A percentile compares a stretch with the other conserved stretches of the same genome.
These are phyloP conservation scores for Globisporangium rhizosaccharum DNA, from an alignment of 352 stramenopile genomes.

Conservation along the genomic window DNA sequence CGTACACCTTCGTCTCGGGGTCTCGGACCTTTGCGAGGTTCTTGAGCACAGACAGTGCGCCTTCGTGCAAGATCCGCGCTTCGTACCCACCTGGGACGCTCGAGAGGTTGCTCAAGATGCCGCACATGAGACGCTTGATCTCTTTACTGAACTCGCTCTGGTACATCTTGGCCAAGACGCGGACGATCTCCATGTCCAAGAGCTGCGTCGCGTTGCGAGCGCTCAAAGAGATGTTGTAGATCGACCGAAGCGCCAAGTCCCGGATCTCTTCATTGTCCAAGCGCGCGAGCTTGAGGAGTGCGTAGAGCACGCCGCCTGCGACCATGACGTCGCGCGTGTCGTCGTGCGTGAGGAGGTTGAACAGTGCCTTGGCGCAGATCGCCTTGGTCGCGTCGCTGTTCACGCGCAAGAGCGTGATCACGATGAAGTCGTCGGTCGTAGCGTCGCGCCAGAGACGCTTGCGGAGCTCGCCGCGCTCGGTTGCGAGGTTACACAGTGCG, in stretches of 20 bases:
- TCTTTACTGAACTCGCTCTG: slow-evolving; percentile 62
- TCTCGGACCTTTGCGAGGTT: slow-evolving; percentile 68
- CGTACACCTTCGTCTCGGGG: slow-evolving; percentile 80
- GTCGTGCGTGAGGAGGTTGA: slow-evolving; percentile 82
- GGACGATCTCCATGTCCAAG: slow-evolving; percentile 79
- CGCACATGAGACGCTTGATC: slow-evolving; percentile 74
- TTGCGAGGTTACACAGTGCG: slow-evolving; percentile 82
- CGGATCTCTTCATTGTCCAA: slow-evolving; percentile 73
- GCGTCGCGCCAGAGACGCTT: slow-evolving; percentile 51
- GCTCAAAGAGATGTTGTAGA: slow-evolving; percentile 78
- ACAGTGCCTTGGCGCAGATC: slow-evolving; percentile 78
- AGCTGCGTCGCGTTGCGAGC: slow-evolving; percentile 38
- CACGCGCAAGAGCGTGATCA: slow-evolving; percentile 78
- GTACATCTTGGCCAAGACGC: slow-evolving; percentile 72
- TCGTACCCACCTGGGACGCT: slow-evolving; percentile 24
- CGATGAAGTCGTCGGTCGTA: slow-evolving; percentile 83
- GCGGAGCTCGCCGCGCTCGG: slow-evolving; percentile 31
- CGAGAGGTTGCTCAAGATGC: slow-evolving; percentile 74
- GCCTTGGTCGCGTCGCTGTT: slow-evolving; percentile 82
- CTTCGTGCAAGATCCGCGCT: slow-evolving; percentile 57
- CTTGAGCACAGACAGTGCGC: slow-evolving; percentile 56
- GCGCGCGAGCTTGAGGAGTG: slow-evolving; percentile 79
- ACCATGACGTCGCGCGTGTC: slow-evolving; percentile 70
- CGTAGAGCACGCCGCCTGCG: slow-evolving; percentile 73
- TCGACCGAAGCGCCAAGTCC: slow-evolving; percentile 54